Percentiles rank a stretch among this genome's conserved stretches.
Conservation (phyloP, 306 rosid genomes). For the Quercus rubra region DNA sequence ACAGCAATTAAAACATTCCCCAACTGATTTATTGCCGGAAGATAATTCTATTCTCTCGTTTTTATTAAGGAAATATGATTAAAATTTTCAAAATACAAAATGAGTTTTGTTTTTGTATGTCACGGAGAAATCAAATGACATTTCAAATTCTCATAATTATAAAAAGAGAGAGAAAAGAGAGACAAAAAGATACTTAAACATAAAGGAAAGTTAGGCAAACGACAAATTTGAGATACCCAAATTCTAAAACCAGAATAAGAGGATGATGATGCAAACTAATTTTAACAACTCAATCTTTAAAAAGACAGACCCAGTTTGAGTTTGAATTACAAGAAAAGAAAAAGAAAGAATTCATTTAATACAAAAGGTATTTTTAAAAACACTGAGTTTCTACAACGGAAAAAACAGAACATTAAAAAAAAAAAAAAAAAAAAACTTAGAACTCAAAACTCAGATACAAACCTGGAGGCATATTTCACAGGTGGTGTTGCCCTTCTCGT, state of each 20-base stretch:
- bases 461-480: slow-evolving; percentile 99
- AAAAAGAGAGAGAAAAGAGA: neutral
- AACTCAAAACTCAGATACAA: neutral
- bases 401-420: neutral
- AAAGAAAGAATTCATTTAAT: neutral
- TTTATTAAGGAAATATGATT: neutral
- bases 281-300: slow-evolving; percentile 23
- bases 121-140: neutral
- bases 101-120: neutral
- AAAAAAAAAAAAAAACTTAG: neutral
- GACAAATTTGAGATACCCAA: slow-evolving; percentile 24
- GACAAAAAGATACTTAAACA: slow-evolving; percentile 16
- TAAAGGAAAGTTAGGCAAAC: slow-evolving; percentile 22
- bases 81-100: neutral
- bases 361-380: neutral
- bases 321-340: slow-evolving; percentile 9
- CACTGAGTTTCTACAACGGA: neutral
- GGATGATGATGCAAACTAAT: slow-evolving; percentile 16
- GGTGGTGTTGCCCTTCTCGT: slow-evolving; percentile 77
- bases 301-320: slow-evolving; percentile 30
- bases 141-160: neutral
- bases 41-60: too few species aligned
- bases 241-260: slow-evolving; percentile 12
- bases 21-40: neutral
- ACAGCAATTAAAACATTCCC: neutral